Percentiles rank a stretch among this genome's conserved stretches.
Conservation (phyloP, 2,329 filamentous ascomycete species). For the Grosmannia serpens region DNA sequence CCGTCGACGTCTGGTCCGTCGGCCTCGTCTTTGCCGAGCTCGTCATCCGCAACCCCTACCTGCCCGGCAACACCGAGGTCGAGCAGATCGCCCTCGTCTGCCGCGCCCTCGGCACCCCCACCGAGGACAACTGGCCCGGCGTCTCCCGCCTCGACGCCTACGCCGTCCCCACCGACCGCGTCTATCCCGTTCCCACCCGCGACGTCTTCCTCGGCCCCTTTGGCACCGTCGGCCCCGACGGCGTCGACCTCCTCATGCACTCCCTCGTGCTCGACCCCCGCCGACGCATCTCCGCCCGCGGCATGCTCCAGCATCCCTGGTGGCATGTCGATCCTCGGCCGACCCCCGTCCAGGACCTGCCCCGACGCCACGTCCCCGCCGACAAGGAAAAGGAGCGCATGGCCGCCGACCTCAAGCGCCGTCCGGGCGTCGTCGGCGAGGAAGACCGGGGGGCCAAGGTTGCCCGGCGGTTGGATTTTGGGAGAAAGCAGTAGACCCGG, state of each 20-base stretch:
- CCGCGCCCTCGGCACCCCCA: constrained; percentile 77
- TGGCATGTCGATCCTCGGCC: constrained; percentile 78
- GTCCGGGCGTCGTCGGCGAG: constrained; percentile 56
- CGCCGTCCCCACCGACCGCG: constrained; percentile 46
- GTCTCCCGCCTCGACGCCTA: constrained; percentile 73
- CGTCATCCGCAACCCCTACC: constrained; percentile 67
- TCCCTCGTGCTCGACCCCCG: constrained; percentile 81
- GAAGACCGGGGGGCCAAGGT: constrained; percentile 57
- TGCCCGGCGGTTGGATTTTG: constrained; percentile 74
- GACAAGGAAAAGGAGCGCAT: constrained; percentile 33
- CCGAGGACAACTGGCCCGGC: constrained; percentile 90
- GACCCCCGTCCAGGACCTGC: constrained; percentile 70
- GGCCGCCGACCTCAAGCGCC: constrained; percentile 70
- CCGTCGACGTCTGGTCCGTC: constrained; percentile 89
- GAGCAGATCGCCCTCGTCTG: constrained; percentile 79
- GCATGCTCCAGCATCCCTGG: constrained; percentile 73
- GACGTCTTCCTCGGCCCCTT: constrained; percentile 70
- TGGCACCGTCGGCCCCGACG: constrained; percentile 66
- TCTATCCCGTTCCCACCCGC: constrained; percentile 49
- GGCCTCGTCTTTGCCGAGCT: constrained; percentile 91
- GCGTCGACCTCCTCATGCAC: constrained; percentile 77
- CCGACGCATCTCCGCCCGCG: constrained; percentile 64
- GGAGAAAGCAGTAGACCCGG: constrained; percentile 33
- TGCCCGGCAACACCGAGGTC: constrained; percentile 75
- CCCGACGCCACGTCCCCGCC: constrained; percentile 58